phyloP scores from a whole-genome alignment of 164 flowering plant species.

The Magnolia changhungtana region DNA sequence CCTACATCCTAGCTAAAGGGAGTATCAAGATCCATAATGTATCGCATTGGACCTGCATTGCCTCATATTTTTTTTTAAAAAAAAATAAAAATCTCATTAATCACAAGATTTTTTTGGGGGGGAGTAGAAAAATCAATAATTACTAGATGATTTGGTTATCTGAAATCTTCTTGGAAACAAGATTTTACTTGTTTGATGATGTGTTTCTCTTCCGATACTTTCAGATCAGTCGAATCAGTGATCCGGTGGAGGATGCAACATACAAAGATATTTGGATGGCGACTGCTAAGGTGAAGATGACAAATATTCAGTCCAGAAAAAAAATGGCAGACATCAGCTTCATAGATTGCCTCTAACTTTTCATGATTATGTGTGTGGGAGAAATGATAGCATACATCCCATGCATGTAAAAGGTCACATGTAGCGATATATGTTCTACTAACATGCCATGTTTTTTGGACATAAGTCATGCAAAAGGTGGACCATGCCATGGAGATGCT shows the following conservation, averaged over 20 bases:
- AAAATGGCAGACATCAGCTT: background rate
- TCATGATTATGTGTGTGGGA: background rate
- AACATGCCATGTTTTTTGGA: too few species aligned
- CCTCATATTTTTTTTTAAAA: background rate
- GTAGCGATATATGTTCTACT: background rate
- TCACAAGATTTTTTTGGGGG: background rate
- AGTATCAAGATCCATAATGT: too few species aligned
- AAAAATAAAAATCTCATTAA: background rate
- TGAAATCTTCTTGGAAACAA: background rate
- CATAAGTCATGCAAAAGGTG: too few species aligned
- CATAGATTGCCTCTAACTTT: background rate
- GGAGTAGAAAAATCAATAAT: too few species aligned
- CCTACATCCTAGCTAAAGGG: too few species aligned
- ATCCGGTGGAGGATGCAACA: conserved; percentile 77
- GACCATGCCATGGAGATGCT: too few species aligned
- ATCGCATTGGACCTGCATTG: too few species aligned
- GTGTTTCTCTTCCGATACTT: conserved; percentile 6
- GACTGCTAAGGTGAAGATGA: conserved; percentile 72
- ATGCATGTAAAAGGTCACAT: background rate
- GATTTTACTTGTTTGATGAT: background rate
- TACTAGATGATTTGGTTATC: background rate
- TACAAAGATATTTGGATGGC: conserved; percentile 91
- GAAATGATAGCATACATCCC: background rate
- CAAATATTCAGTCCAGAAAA: background rate
- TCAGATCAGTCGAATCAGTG: conserved; percentile 58